A percentile compares a stretch with the other conserved stretches of the same genome.
phyloP scores from a whole-genome alignment of 495 filamentous ascomycete genomes.

The Hypoxylon subgilvum region DNA sequence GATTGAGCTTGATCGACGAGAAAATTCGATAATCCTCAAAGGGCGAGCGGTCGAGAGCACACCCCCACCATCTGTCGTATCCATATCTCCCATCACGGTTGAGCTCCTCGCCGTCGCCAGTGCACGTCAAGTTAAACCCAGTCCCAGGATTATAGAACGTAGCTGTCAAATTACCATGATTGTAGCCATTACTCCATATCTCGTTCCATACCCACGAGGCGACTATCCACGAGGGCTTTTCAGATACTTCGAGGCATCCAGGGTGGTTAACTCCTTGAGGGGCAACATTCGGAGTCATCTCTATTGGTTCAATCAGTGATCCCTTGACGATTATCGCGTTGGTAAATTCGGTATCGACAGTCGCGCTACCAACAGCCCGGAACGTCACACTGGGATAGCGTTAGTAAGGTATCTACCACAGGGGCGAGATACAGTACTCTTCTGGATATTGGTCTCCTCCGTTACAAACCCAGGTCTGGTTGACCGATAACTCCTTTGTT shows the following conservation, averaged over 20 bases:
- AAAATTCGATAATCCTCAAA: constrained; percentile 17
- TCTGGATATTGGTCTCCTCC: constrained; percentile 15
- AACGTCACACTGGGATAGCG: constrained; percentile 18
- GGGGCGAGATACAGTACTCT: constrained; percentile 1
- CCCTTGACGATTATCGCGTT: constrained; percentile 20
- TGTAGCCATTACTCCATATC: constrained; percentile 13
- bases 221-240: constrained; percentile 23
- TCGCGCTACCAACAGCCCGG: constrained; percentile 11
- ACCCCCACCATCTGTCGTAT: constrained; percentile 29
- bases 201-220: constrained; percentile 33
- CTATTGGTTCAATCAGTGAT: constrained; percentile 26
- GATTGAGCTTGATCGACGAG: constrained; percentile 23
- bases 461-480: constrained; percentile 30
- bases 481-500: constrained; percentile 15
- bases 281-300: constrained; percentile 31
- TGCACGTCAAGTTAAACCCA: constrained; percentile 23
- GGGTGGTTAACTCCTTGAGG: constrained; percentile 32
- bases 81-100: constrained; percentile 28
- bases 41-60: neutral
- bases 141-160: constrained; percentile 22
- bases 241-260: constrained; percentile 25
- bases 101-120: constrained; percentile 28
- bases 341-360: constrained; percentile 1
- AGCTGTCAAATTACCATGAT: constrained; percentile 18
- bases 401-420: neutral